Evolutionary conservation across 805 yeast species (phyloP), one percentile per base, ranked within the genome.

Genomic region (Naumovozyma dairenensis): DNA sequence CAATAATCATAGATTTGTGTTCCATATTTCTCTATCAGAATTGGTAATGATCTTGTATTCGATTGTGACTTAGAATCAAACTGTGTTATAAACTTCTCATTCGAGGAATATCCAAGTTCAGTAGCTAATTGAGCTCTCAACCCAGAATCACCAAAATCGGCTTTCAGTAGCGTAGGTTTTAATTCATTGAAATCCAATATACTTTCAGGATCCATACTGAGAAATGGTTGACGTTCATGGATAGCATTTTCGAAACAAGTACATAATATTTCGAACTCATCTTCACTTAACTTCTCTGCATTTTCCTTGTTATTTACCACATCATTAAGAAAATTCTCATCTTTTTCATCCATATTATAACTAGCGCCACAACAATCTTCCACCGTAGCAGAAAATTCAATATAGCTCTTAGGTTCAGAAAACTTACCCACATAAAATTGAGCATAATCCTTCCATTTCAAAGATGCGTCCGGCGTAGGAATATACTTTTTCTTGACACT

Each of bases 391-490:
- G 94, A 81, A 47, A 83, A 83, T 46, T 85, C 80, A 36, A 92
- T 82, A 54, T 86, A 89, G 8, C 81, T 67, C 15, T 74, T 74
- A 0, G 97, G 95, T 40, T 76, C 78, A 3, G 55, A 55, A 57
- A 82, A 89, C 16, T 65, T 59, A 22, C 80, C 80, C 13, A 60
- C 60, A 55, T 92, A 92, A 58, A 71, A 86, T 45, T 77, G 71
- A 6, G 63, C 48, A 25, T 84, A 93, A 16, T 83, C 94, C 3
- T 63, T 57, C 96, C 96, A 87, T 15, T 72, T 64, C 44, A 69
- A 69, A 0, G 93, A 79, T 3, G 97, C 96, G 65, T 85, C 94
- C 0, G 98, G 98, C 0, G 98, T 92, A 2, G 98, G 98, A 47
- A 92, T 92, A 57, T 80, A 89, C 8, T 55, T 53, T 20, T 52